A percentile compares a stretch with the other conserved stretches of the same genome.
phyloP scores from a whole-genome alignment of 495 filamentous ascomycete genomes.

The Mytilinidion resinicola region DNA sequence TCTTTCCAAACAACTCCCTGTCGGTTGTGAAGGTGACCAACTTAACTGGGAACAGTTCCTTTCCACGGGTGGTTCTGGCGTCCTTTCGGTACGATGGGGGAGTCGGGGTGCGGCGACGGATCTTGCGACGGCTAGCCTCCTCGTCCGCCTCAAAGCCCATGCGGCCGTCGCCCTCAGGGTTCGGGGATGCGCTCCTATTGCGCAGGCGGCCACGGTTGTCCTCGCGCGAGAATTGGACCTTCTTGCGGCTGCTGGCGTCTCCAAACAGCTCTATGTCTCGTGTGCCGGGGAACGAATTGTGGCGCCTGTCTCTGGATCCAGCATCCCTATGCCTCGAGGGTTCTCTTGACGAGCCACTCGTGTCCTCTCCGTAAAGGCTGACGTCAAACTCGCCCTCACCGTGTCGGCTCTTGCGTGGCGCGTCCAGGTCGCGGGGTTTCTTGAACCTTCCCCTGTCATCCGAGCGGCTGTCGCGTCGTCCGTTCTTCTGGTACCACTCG shows the following conservation, averaged over 20 bases:
- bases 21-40: constrained; percentile 13
- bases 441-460: too few relatives aligned
- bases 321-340: too few relatives aligned
- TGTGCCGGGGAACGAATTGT: too few relatives aligned
- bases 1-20: constrained; percentile 45
- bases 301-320: too few relatives aligned
- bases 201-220: constrained; percentile 43
- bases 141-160: constrained; percentile 43
- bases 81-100: constrained; percentile 1
- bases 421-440: too few relatives aligned
- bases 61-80: neutral
- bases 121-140: constrained; percentile 6
- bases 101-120: constrained; percentile 15
- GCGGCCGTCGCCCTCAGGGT: constrained; percentile 55
- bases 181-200: constrained; percentile 67
- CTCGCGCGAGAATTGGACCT: neutral
- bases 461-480: constrained; percentile 61
- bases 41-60: neutral
- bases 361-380: too few relatives aligned
- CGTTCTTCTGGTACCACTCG: constrained; percentile 85
- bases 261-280: neutral
- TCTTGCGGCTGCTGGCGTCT: neutral
- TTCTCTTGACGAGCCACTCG: too few relatives aligned
- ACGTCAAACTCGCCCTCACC: constrained; percentile 46
- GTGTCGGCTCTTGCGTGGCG: neutral